These are phyloP conservation scores for Aquanectria penicillioides DNA, from an alignment of 2,329 filamentous ascomycete species.

Conservation along the genomic window DNA sequence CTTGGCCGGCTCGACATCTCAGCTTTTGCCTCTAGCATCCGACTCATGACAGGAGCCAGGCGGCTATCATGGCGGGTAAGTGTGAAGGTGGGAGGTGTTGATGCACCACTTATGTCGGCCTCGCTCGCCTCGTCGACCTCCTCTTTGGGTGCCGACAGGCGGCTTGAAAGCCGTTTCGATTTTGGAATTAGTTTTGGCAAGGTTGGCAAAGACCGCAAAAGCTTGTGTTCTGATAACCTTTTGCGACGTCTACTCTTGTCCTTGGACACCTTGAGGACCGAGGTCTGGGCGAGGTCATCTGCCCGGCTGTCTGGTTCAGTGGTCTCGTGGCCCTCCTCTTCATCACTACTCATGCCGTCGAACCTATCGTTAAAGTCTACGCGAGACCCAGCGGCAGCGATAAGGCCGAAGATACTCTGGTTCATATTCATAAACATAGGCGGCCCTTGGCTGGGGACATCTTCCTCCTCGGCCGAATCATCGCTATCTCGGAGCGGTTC, in stretches of 20 bases:
- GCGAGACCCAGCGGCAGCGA: constrained; percentile 85
- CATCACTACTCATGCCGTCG: constrained; percentile 82
- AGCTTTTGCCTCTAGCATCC: constrained; percentile 78
- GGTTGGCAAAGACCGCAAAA: constrained; percentile 73
- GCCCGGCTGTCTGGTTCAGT: constrained; percentile 57
- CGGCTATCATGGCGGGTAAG: constrained; percentile 49
- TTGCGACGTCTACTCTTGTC: constrained; percentile 60
- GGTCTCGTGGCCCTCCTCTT: constrained; percentile 69
- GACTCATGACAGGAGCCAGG: constrained; percentile 77
- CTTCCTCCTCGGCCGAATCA: constrained; percentile 60
- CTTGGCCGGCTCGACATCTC: constrained; percentile 69
- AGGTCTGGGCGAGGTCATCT: constrained; percentile 53
- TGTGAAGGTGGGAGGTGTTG: constrained; percentile 36
- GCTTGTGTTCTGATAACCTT: constrained; percentile 71
- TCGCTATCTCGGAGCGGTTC: constrained; percentile 63
- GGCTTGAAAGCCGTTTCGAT: constrained; percentile 55
- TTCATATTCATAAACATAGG: constrained; percentile 80
- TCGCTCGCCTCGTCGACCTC: constrained; percentile 45
- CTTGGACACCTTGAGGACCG: constrained; percentile 49
- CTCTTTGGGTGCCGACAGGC: constrained; percentile 49
- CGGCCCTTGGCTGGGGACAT: constrained; percentile 54
- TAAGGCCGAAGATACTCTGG: constrained; percentile 92
- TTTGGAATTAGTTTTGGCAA: constrained; percentile 59
- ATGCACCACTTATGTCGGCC: constrained; percentile 37
- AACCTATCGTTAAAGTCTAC: constrained; percentile 86